Evolutionary conservation across 2,329 filamentous ascomycete genomes (phyloP), one percentile per base, ranked within the genome.

Genomic region (Colletotrichum godetiae): DNA sequence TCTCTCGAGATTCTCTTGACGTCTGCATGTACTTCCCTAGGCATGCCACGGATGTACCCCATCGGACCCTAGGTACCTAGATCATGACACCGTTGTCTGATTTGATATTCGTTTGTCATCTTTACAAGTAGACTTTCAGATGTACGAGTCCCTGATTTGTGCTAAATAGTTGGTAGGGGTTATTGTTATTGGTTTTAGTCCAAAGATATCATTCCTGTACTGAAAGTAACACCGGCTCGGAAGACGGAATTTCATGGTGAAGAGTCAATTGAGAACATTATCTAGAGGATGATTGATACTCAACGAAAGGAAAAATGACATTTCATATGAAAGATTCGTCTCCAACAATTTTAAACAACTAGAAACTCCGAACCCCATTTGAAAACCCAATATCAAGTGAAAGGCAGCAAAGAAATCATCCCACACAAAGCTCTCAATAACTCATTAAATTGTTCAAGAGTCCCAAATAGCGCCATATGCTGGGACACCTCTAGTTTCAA

Each of bases 401-500:
- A 11, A 22, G 10, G 1, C 8, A 49, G 19, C 1, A 49, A n/a
- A 22, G 8, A 2, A 49, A 49, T n/a, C 2, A n/a, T 49, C 42
- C 42, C 19, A 0, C 19, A 0, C 19, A n/a, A 19, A 7, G 19
- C 19, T 22, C 19, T 19, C 4, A 5, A 49, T 1, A n/a, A 49
- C 7, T 29, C 4, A 3, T 29, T 49, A 11, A 46, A 29, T 13
- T 7, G 37, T 29, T 77, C 57, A 85, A 65, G 84, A 85, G 73
- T 95, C 93, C 84, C 92, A 95, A 76, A 95, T 93, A 6, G 93
- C 92, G 7, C 93, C 93, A 81, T 89, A 95, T 7, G 92, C 92
- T 1, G 90, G 87, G 7, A 94, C 81, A 0, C 92, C 92, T 67
- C 91, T 86, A 35, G 85, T 86, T 81, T 94, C 92, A 66, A 95